Base-by-base conservation (phyloP, 805 yeast genomes). In the Wickerhamomyces canadensis region DNA sequence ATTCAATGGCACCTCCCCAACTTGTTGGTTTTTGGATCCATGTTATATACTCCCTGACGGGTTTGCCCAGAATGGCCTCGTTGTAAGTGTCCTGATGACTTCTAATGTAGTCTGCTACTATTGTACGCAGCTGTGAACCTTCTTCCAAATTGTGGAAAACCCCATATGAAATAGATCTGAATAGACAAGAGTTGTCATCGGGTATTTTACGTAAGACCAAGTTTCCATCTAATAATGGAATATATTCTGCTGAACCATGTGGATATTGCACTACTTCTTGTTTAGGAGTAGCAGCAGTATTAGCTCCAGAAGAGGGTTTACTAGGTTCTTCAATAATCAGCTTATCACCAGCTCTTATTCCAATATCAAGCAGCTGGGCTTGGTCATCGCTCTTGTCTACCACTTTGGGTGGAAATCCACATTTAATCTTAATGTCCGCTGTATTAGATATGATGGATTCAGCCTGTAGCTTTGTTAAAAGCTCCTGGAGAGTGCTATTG, bases 1-100 rank as follows among this genome's bases (percentile, higher is more conserved):
- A 58, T 52, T 84, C 94, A 33, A 84, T 82, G 3, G 86, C 91
- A 6, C 94, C 94, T 22, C 94, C 94, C 94, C 93, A 84, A 14
- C 82, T 70, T 25, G 68, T 76, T 15, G 68, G 69, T 38, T 68
- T 61, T 32, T 53, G 45, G 17, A 84, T 84, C 91, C 93, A 84
- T 6, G 58, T 43, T 24, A 72, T 58, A 51, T 84, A 84, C 9
- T 72, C 70, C 0, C 52, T 50, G 2, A 61, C 55, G 0, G 70
- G 58, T 64, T 65, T 47, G 3, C 84, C 88, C 33, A 84, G 60
- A 4, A 80, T 70, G 0, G 75, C 80, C 27, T 70, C 79, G 33
- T 64, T 66, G 54, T 76, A 83, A 14, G 62, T 66, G 1, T 57
- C 60, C 16, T 71, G 66, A 40, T 74, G 61, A 4, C 49, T 46